Conservation (phyloP, 495 filamentous ascomycete species). For the Penicillium antarcticum region DNA sequence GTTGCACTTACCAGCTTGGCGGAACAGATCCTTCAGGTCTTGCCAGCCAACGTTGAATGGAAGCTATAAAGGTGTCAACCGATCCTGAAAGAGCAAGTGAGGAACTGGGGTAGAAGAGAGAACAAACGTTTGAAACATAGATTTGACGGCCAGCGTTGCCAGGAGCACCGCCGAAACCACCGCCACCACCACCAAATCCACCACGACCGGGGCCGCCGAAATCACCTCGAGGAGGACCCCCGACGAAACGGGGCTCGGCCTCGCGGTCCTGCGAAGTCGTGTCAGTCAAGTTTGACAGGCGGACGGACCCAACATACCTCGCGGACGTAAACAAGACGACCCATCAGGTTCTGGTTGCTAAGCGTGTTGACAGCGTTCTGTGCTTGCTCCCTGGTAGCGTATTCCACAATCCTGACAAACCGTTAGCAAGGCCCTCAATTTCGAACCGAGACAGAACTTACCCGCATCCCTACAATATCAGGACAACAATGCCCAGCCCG, state of each 20-base stretch:
- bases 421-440: conserved; percentile 26
- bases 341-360: conserved; percentile 98
- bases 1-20: conserved; percentile 81
- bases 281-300: not conserved
- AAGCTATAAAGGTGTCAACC: conserved; percentile 60
- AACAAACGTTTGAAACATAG: conserved; percentile 96
- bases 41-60: conserved; percentile 98
- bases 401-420: conserved; percentile 91
- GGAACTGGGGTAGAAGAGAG: conserved; percentile 26
- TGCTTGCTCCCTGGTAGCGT: conserved; percentile 98
- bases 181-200: conserved; percentile 27
- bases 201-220: conserved; percentile 48
- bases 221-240: conserved; percentile 66
- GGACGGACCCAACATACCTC: conserved; percentile 59
- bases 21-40: conserved; percentile 98
- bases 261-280: conserved; percentile 72
- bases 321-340: conserved; percentile 94
- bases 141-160: conserved; percentile 75
- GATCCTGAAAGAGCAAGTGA: conserved; percentile 13
- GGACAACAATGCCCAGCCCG: conserved; percentile 91
- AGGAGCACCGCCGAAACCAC: conserved; percentile 49
- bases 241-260: conserved; percentile 90
- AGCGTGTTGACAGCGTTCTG: conserved; percentile 96
- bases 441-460: conserved; percentile 48
- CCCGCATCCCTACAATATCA: conserved; percentile 99